These are phyloP conservation scores for Stentor roeselii DNA, from an alignment of 73 alveolate species.

Conservation along the genomic window DNA sequence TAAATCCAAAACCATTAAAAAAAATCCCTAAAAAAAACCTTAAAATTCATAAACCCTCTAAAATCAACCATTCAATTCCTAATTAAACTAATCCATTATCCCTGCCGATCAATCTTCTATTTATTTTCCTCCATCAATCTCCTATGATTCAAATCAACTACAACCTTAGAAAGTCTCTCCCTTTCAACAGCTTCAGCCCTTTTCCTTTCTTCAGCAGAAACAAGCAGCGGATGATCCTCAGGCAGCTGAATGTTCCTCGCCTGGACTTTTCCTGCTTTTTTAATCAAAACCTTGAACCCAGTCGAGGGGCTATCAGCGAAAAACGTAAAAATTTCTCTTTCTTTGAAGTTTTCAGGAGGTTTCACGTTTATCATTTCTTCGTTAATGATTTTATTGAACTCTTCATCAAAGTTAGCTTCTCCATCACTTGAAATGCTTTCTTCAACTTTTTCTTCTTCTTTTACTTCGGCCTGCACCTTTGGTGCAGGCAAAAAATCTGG, in stretches of 20 bases:
- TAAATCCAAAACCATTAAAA: too few relatives aligned
- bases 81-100: too few relatives aligned
- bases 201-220: constrained; percentile 1
- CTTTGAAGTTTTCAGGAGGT: neutral
- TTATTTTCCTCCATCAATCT: constrained; percentile 10
- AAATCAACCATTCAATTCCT: too few relatives aligned
- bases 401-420: constrained; percentile 11
- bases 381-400: neutral
- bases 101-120: too few relatives aligned
- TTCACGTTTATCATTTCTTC: neutral
- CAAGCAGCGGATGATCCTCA: neutral
- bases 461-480: neutral
- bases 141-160: neutral
- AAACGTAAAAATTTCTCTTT: constrained; percentile 3
- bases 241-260: neutral
- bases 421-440: neutral
- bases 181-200: neutral
- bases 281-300: constrained; percentile 14
- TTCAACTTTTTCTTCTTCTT: neutral
- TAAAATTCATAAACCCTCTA: too few relatives aligned
- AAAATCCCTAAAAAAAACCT: too few relatives aligned
- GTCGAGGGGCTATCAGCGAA: neutral
- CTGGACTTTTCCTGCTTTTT: constrained; percentile 23
- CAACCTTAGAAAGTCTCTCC: constrained; percentile 6
- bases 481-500: neutral